Percentiles rank a stretch among this genome's conserved stretches.
These are phyloP conservation scores for Melaleuca quinquenervia DNA, from an alignment of 345 rosid species.

Conservation along the genomic window DNA sequence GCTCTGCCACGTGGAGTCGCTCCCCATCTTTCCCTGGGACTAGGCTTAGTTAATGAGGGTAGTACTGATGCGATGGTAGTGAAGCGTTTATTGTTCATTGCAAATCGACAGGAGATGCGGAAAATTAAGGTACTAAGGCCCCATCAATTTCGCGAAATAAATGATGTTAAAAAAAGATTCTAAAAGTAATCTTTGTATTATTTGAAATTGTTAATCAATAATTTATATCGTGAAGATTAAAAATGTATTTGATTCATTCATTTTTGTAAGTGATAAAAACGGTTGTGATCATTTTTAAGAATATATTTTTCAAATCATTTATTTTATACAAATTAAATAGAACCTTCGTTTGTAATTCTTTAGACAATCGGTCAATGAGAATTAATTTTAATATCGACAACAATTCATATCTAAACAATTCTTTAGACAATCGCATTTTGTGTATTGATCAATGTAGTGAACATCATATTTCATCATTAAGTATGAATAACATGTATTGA, in stretches of 20 bases:
- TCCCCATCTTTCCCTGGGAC: not conserved
- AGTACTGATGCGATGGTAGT: not conserved
- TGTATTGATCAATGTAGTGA: not conserved
- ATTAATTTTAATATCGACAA: not conserved
- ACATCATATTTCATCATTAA: not conserved
- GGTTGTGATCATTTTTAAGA: not conserved
- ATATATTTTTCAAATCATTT: too few species aligned
- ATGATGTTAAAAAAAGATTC: too few species aligned
- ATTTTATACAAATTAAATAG: not conserved
- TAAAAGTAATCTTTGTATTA: too few species aligned
- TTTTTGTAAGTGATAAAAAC: not conserved
- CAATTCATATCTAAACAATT: not conserved
- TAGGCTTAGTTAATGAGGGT: not conserved
- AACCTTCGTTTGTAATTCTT: not conserved
- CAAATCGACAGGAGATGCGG: not conserved
- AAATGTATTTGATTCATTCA: not conserved
- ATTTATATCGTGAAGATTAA: not conserved
- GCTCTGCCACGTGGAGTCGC: not conserved
- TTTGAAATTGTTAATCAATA: too few species aligned
- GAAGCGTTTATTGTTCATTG: not conserved
- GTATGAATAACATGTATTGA: not conserved
- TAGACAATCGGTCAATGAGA: not conserved
- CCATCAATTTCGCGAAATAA: not conserved
- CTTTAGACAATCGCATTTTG: not conserved
- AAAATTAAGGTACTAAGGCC: not conserved